phyloP scores from a whole-genome alignment of 2,329 filamentous ascomycete genomes.

The Epichloe hybrida region DNA sequence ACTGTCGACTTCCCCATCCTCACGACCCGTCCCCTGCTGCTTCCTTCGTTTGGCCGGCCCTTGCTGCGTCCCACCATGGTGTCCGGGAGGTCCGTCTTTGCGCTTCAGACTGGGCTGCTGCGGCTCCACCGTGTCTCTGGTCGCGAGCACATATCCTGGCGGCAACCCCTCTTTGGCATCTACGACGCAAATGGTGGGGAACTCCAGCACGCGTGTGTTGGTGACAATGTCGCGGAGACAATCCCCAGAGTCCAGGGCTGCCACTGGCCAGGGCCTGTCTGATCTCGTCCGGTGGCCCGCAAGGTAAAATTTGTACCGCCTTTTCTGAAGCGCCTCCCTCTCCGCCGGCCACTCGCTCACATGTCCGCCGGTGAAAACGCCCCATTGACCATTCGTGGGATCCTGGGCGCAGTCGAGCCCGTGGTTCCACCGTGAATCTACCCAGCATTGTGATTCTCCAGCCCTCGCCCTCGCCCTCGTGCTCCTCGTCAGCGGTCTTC shows the following conservation, averaged over 20 bases:
- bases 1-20: constrained; percentile 22
- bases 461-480: constrained; percentile 2
- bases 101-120: constrained; percentile 11
- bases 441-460: constrained; percentile 10
- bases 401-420: constrained; percentile 19
- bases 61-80: neutral
- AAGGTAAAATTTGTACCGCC: constrained; percentile 54
- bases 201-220: constrained; percentile 57
- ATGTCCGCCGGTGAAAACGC: constrained; percentile 10
- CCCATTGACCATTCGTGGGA: constrained; percentile 20
- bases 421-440: constrained; percentile 14
- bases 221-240: constrained; percentile 46
- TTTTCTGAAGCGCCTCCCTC: constrained; percentile 15
- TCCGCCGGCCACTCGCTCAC: constrained; percentile 20
- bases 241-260: constrained; percentile 42
- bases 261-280: constrained; percentile 31
- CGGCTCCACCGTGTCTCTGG: constrained; percentile 15
- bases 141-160: constrained; percentile 15
- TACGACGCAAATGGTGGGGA: constrained; percentile 52
- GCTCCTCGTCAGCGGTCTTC: constrained; percentile 6
- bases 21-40: constrained; percentile 7
- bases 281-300: constrained; percentile 49
- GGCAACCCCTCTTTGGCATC: constrained; percentile 16
- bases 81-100: constrained; percentile 3
- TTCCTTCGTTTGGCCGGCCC: constrained; percentile 8